Conservation (phyloP, 2,329 filamentous ascomycete species). For the Pezicula rhizophila region DNA sequence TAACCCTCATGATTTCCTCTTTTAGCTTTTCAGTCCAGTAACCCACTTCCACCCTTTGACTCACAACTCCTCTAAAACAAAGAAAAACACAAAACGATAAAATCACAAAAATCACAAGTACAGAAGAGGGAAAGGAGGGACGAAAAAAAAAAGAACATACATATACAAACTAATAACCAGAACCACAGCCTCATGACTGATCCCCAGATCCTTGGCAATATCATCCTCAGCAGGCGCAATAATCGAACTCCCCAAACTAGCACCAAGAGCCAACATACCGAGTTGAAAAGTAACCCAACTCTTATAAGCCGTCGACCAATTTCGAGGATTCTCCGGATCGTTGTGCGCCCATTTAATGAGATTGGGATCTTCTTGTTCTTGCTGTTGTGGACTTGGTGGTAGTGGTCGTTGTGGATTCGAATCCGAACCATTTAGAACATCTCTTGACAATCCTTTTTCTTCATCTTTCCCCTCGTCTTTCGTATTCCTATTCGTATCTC, state of each 20-base stretch:
- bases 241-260: conserved; percentile 24
- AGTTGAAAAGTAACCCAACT: conserved; percentile 5
- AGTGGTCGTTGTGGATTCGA: too few species aligned
- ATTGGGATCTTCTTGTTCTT: neutral
- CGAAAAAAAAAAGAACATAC: conserved; percentile 13
- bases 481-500: too few species aligned
- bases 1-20: too few species aligned
- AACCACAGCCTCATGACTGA: conserved; percentile 38
- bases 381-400: neutral
- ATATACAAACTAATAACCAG: conserved; percentile 41
- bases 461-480: too few species aligned
- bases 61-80: too few species aligned
- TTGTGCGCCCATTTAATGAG: neutral
- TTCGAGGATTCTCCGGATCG: conserved; percentile 3
- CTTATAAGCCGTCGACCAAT: conserved; percentile 1
- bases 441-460: too few species aligned
- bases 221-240: conserved; percentile 38
- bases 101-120: neutral
- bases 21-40: too few species aligned
- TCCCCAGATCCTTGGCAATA: conserved; percentile 35
- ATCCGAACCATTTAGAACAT: too few species aligned
- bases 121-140: neutral
- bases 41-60: too few species aligned
- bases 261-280: conserved; percentile 3
- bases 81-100: neutral